Evolutionary conservation across 768 basidiomycete species (phyloP).

Genomic region (Collybia mongolica): DNA sequence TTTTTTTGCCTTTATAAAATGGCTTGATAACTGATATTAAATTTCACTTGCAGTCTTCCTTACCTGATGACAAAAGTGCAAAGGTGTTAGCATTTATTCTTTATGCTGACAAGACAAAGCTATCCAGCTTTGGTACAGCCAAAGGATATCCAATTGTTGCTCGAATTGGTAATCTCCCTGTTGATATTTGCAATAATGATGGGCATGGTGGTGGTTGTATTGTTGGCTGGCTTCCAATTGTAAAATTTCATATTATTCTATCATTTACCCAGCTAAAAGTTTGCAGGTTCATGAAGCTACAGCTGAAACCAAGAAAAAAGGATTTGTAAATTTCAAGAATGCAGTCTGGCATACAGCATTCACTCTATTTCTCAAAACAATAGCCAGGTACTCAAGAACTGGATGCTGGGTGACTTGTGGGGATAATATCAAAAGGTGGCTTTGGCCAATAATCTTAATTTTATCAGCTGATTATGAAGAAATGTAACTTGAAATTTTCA

Average conservation of each 20-base stretch:
- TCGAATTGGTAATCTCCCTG: slow-evolving; percentile 26
- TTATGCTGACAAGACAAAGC: slow-evolving; percentile 37
- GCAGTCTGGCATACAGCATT: slow-evolving; percentile 39
- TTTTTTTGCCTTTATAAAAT: background rate
- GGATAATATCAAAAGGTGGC: slow-evolving; percentile 14
- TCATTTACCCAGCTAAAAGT: background rate
- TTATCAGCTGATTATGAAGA: slow-evolving; percentile 14
- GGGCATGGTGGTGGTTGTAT: slow-evolving; percentile 28
- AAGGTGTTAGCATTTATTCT: slow-evolving; percentile 28
- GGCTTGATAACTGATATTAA: background rate
- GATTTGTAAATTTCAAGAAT: slow-evolving; percentile 28
- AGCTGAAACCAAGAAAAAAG: slow-evolving; percentile 22
- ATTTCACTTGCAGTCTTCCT: slow-evolving; percentile 7
- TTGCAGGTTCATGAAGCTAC: slow-evolving; percentile 26
- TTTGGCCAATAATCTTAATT: slow-evolving; percentile 3
- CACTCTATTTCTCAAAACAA: slow-evolving; percentile 22
- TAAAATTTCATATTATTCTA: slow-evolving; percentile 12
- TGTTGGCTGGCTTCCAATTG: slow-evolving; percentile 35
- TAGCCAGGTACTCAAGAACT: slow-evolving; percentile 12
- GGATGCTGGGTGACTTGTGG: slow-evolving; percentile 19
- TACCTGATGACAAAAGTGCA: slow-evolving; percentile 10
- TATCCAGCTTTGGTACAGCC: slow-evolving; percentile 31
- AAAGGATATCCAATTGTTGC: slow-evolving; percentile 36
- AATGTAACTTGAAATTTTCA: slow-evolving; percentile 14
- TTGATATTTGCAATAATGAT: slow-evolving; percentile 26